Conservation (phyloP, 2,329 filamentous ascomycete genomes). For the Geosmithia morbida region DNA sequence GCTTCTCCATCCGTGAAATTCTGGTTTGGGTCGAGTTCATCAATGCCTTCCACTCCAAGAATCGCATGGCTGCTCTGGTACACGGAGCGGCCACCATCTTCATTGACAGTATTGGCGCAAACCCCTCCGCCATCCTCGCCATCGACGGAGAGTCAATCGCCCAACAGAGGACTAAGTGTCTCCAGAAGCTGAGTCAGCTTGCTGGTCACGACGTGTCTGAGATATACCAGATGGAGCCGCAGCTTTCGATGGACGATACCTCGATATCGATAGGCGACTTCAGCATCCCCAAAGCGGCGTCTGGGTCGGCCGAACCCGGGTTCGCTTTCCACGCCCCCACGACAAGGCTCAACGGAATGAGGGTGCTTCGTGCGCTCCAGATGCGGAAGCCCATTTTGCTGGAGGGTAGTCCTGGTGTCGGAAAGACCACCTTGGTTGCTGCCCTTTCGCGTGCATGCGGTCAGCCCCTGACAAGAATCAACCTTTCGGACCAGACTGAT, state of each 20-base stretch:
- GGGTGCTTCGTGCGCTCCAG: constrained; percentile 78
- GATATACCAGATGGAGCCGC: constrained; percentile 50
- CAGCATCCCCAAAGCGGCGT: constrained; percentile 38
- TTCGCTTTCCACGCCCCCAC: constrained; percentile 75
- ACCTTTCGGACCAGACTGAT: constrained; percentile 95
- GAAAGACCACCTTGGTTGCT: constrained; percentile 86
- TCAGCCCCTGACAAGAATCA: constrained; percentile 79
- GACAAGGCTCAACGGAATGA: constrained; percentile 78
- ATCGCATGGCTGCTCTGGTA: constrained; percentile 36
- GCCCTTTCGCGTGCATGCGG: constrained; percentile 71
- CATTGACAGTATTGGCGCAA: constrained; percentile 87
- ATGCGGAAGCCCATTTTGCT: constrained; percentile 83
- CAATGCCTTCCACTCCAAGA: constrained; percentile 44
- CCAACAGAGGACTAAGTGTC: constrained; percentile 56
- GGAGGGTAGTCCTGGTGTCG: constrained; percentile 94
- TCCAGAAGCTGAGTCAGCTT: constrained; percentile 56
- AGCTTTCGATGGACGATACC: constrained; percentile 36
- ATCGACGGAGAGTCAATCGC: constrained; percentile 55
- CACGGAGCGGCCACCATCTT: constrained; percentile 94
- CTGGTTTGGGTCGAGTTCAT: constrained; percentile 90
- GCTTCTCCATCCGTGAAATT: constrained; percentile 83
- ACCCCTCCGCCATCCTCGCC: constrained; percentile 76
- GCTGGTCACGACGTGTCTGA: constrained; percentile 45
- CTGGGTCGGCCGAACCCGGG: constrained; percentile 16
- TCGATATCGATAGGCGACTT: constrained; percentile 62